These are phyloP conservation scores for Peronospora destructor DNA, from an alignment of 352 stramenopile genomes.

Conservation along the genomic window DNA sequence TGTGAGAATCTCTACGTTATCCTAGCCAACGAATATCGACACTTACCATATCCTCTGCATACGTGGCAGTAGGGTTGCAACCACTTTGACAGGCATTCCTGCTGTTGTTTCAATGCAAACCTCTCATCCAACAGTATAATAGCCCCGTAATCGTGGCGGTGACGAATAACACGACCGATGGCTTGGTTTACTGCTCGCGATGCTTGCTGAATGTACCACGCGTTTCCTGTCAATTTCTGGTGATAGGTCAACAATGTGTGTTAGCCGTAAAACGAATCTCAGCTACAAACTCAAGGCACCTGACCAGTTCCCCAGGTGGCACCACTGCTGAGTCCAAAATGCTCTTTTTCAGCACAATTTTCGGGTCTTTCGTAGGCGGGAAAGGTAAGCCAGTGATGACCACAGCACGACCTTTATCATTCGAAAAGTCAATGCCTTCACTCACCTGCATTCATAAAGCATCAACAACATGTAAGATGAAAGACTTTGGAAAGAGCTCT, in stretches of 20 bases:
- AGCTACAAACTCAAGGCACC: not conserved
- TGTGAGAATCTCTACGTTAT: constrained; percentile 2
- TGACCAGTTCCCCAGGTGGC: constrained; percentile 52
- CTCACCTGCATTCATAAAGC: constrained; percentile 68
- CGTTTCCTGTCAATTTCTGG: constrained; percentile 88
- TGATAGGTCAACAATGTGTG: not conserved
- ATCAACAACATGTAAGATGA: not conserved
- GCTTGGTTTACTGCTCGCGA: constrained; percentile 98
- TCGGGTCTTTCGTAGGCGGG: constrained; percentile 93
- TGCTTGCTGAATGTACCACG: constrained; percentile 99
- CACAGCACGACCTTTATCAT: constrained; percentile 95
- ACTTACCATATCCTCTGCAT: constrained; percentile 59
- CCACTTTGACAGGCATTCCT: constrained; percentile 93
- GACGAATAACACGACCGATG: constrained; percentile 97
- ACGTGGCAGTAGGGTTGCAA: constrained; percentile 78
- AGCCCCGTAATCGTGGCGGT: constrained; percentile 95
- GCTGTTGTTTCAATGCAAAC: constrained; percentile 88
- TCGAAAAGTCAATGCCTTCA: constrained; percentile 98
- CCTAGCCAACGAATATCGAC: not conserved
- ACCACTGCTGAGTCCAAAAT: constrained; percentile 88
- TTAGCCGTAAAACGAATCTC: constrained; percentile 1
- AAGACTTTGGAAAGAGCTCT: not conserved
- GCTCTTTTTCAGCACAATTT: constrained; percentile 96
- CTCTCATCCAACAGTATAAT: constrained; percentile 97
- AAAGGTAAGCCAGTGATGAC: constrained; percentile 99